A percentile compares a stretch with the other conserved stretches of the same genome.
Conservation (phyloP, 2,329 filamentous ascomycete genomes). For the Exophiala sideris region DNA sequence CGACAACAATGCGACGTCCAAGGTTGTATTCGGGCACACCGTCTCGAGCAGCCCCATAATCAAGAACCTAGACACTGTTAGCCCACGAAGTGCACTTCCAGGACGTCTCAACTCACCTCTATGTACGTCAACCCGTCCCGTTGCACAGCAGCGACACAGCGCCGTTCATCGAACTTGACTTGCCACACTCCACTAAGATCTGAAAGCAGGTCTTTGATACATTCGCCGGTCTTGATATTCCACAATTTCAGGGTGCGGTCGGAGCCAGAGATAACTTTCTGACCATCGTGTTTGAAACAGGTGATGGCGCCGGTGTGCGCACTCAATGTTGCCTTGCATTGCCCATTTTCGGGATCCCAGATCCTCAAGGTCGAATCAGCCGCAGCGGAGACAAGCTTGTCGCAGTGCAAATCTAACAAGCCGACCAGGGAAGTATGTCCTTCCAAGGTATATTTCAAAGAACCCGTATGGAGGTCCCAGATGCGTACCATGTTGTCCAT, state of each 20-base stretch:
- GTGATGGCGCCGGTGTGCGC: conserved; percentile 97
- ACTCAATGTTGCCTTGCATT: conserved; percentile 83
- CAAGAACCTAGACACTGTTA: conserved; percentile 68
- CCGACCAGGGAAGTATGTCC: conserved; percentile 91
- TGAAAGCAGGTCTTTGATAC: conserved; percentile 85
- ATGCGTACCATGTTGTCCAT: conserved; percentile 99
- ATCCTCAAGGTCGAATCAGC: conserved; percentile 93
- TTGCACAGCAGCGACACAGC: conserved; percentile 95
- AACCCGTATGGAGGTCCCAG: conserved; percentile 86
- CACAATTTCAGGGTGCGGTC: conserved; percentile 98
- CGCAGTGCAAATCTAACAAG: conserved; percentile 81
- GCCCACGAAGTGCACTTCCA: conserved; percentile 13
- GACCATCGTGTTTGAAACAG: conserved; percentile 95
- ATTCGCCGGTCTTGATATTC: conserved; percentile 90
- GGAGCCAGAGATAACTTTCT: conserved; percentile 94
- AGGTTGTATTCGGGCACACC: conserved; percentile 74
- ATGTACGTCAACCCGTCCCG: conserved; percentile 90
- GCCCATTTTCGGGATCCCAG: conserved; percentile 91
- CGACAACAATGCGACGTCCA: conserved; percentile 66
- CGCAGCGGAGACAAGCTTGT: conserved; percentile 88
- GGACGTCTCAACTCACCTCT: conserved; percentile 60
- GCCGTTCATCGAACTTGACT: conserved; percentile 91
- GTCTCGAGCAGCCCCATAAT: conserved; percentile 92
- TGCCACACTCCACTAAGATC: conserved; percentile 98
- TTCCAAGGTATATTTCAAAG: conserved; percentile 83